Percentiles rank a stretch among this genome's conserved stretches.
Conservation (phyloP, 2,329 filamentous ascomycete genomes). For the Xylaria sp. region DNA sequence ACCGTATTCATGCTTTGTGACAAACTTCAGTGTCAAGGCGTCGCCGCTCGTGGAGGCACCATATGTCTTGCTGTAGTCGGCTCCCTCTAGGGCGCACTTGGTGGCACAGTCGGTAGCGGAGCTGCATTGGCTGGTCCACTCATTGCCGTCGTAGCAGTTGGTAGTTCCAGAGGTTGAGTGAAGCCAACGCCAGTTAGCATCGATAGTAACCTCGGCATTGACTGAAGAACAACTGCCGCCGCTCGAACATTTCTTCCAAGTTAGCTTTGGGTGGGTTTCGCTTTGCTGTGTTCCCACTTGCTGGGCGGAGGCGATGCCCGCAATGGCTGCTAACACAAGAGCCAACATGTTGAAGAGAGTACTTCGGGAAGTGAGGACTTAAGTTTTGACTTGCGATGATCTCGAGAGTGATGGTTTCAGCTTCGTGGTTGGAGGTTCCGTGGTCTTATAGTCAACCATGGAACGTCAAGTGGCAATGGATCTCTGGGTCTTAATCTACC, state of each 20-base stretch:
- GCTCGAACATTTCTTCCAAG: conserved; percentile 53
- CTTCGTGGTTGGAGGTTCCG: conserved; percentile 23
- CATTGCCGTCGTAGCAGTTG: conserved; percentile 58
- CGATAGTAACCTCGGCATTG: conserved; percentile 54
- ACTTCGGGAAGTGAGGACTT: conserved; percentile 19
- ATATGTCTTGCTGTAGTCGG: conserved; percentile 53
- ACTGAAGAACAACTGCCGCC: conserved; percentile 51
- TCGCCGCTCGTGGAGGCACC: conserved; percentile 55
- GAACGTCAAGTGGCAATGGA: background rate
- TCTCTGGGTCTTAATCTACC: conserved; percentile 13
- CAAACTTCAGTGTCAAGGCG: conserved; percentile 57
- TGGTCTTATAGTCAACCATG: conserved; percentile 34
- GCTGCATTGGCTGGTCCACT: conserved; percentile 45
- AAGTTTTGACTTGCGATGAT: conserved; percentile 21
- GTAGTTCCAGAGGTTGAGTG: conserved; percentile 49
- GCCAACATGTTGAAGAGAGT: conserved; percentile 37
- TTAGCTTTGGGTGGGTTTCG: conserved; percentile 55
- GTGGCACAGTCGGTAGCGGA: conserved; percentile 48
- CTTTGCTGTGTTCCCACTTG: conserved; percentile 48
- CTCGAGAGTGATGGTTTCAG: conserved; percentile 21
- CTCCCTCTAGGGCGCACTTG: conserved; percentile 54
- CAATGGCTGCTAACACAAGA: conserved; percentile 42
- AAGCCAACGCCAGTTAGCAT: conserved; percentile 61
- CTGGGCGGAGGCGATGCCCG: conserved; percentile 50
- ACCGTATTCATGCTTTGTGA: conserved; percentile 54